Evolutionary conservation across 495 filamentous ascomycete species (phyloP).

Genomic region (Penicillium verhagenii): DNA sequence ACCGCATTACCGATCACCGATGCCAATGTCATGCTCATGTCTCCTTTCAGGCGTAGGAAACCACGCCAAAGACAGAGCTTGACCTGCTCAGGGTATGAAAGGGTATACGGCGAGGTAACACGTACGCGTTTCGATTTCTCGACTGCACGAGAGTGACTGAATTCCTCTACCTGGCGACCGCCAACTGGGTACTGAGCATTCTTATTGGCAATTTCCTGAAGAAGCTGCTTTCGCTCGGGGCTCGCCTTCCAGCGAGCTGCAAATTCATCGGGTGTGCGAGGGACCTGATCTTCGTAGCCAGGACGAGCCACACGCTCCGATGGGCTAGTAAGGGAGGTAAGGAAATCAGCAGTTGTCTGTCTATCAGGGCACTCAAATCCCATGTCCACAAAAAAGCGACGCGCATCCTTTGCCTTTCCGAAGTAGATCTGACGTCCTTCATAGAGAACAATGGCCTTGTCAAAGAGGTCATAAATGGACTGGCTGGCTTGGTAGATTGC

Average conservation of each 20-base stretch:
- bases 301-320: conserved; percentile 60
- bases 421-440: conserved; percentile 86
- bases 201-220: conserved; percentile 70
- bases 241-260: conserved; percentile 72
- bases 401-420: conserved; percentile 59
- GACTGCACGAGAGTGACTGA: conserved; percentile 64
- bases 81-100: conserved; percentile 71
- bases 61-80: conserved; percentile 73
- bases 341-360: conserved; percentile 75
- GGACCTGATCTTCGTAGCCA: conserved; percentile 64
- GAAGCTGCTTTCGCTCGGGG: conserved; percentile 60
- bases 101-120: conserved; percentile 69
- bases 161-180: conserved; percentile 63
- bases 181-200: conserved; percentile 61
- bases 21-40: conserved; percentile 68
- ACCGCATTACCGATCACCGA: conserved; percentile 69
- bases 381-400: conserved; percentile 68
- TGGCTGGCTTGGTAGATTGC: conserved; percentile 85
- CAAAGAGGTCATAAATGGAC: conserved; percentile 71
- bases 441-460: conserved; percentile 76
- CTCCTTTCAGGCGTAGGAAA: conserved; percentile 63
- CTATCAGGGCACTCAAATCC: conserved; percentile 73
- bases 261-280: conserved; percentile 77
- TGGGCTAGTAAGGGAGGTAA: conserved; percentile 76
- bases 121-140: conserved; percentile 53